Base-by-base conservation (phyloP, 495 filamentous ascomycete species). In the Aspergillus heteromorphus region DNA sequence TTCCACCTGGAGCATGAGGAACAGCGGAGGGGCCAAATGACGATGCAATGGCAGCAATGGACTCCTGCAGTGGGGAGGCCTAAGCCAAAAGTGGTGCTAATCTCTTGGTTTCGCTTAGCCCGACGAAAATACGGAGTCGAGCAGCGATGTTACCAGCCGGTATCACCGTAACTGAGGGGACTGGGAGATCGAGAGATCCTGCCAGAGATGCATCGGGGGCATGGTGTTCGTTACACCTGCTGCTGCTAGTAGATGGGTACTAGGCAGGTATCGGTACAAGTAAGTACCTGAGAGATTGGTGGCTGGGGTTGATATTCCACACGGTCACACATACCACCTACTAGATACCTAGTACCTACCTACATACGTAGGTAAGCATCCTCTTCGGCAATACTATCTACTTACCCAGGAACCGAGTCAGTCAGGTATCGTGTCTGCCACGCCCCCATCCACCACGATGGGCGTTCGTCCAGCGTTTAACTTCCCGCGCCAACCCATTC, bases 31-130 rank as follows among this genome's bases (percentile, higher is more conserved):
- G 43, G 43, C 43, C 21, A 47, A 47, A 47, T 27, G 43, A 47
- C 43, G 43, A 47, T 47, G 43, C 43, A n/a, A 27, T 27, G 43
- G 43, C 27, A 29, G 43, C 43, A n/a, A 27, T 27, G 43, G 43
- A 20, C 13, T 47, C 16, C 23, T 29, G 21, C 4, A 14, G 43
- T 47, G 43, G 43, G 9, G 43, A 47, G 21, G 27, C 17, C 43
- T 47, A 11, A 27, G 27, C 43, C 43, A 29, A 29, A 47, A 47
- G 23, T 27, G 43, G 21, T 27, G 43, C 43, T 47, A 47, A 47
- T 47, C 11, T 16, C 43, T 47, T 47, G 29, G 43, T 23, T 47
- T 16, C 10, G 23, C n/a, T n/a, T 45, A 17, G 11, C 20, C 19
- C 43, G 21, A 47, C 13, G 23, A 29, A 14, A 14, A 27, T 14